Percentiles rank a stretch among this genome's conserved stretches.
These are phyloP conservation scores for Oleoguttula mirabilis DNA, from an alignment of 495 filamentous ascomycete genomes.

Conservation along the genomic window DNA sequence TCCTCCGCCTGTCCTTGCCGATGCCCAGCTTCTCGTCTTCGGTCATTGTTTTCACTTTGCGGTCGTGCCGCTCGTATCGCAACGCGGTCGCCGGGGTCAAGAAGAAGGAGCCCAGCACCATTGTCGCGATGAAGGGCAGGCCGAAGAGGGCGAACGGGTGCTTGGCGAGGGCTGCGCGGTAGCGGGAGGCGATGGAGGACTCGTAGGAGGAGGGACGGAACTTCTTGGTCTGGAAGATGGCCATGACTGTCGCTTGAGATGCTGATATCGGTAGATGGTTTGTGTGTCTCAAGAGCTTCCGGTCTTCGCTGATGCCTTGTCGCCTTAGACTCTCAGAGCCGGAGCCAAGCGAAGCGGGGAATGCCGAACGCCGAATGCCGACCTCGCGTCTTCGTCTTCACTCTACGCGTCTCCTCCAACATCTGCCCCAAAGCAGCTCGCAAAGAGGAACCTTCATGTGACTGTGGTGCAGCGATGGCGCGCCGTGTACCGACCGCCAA, in stretches of 20 bases:
- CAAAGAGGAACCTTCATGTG: too few species aligned
- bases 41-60: slow-evolving; percentile 67
- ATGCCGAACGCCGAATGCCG: too few species aligned
- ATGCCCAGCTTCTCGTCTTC: slow-evolving; percentile 79
- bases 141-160: slow-evolving; percentile 92
- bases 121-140: slow-evolving; percentile 81
- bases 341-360: too few species aligned
- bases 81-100: slow-evolving; percentile 87
- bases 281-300: too few species aligned
- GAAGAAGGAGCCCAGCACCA: slow-evolving; percentile 90
- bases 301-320: too few species aligned
- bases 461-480: too few species aligned
- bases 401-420: background rate
- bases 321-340: too few species aligned
- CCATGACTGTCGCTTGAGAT: too few species aligned
- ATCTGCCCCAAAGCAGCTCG: too few species aligned
- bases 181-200: slow-evolving; percentile 59
- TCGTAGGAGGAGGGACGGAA: slow-evolving; percentile 44
- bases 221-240: slow-evolving; percentile 58
- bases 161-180: slow-evolving; percentile 54
- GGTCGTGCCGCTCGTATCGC: slow-evolving; percentile 83
- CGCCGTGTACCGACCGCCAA: too few species aligned
- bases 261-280: too few species aligned
- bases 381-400: background rate
- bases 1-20: slow-evolving; percentile 52